Base-by-base conservation (phyloP, 106 monocot genomes). In the Phalaenopsis aphrodite region DNA sequence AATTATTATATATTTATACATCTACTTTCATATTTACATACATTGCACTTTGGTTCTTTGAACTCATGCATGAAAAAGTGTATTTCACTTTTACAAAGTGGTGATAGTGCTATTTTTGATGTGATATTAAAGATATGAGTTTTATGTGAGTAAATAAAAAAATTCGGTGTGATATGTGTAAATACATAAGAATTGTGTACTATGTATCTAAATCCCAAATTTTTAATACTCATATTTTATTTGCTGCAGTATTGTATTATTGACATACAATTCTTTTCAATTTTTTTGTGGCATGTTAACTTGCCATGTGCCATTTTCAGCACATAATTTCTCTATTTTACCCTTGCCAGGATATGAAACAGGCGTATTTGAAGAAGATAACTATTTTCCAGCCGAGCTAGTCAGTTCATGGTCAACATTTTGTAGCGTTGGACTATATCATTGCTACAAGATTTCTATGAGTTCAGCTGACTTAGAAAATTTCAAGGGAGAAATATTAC, bases 321-420 rank as follows among this genome's bases (percentile, higher is more conserved):
- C 17, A 45, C 43, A 8, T 74, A 18, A 19, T 15, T 3, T 69
- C 10, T 43, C 76, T 15, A 55, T 39, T 84, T 64, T 79, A 19
- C n/a, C 69, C 48, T 7, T 55, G 3, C 23, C 37, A 56, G 39
- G 75, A 84, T 87, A 75, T 76, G 55, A 77, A 77, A 3, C 76
- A 47, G 84, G 72, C 73, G 78, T 55, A 16, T 73, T 73, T 68
- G 84, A 88, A 56, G 86, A 90, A 18, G 78, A 75, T 43, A 56
- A 82, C 8, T 90, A 90, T 81, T 88, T 84, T 65, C 90, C 90
- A 3, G 85, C 68, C 7, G 85, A 88, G 69, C 74, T 93, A 6
- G 67, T 93, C 2, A 84, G 88, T 56, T 90, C 84, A 19, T 93
- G 93, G 93, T 55, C 56, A 36, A 56, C 88, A 3, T 93, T 88